Base-by-base conservation (phyloP, 306 rosid species). In the Fragaria nilgerrensis region DNA sequence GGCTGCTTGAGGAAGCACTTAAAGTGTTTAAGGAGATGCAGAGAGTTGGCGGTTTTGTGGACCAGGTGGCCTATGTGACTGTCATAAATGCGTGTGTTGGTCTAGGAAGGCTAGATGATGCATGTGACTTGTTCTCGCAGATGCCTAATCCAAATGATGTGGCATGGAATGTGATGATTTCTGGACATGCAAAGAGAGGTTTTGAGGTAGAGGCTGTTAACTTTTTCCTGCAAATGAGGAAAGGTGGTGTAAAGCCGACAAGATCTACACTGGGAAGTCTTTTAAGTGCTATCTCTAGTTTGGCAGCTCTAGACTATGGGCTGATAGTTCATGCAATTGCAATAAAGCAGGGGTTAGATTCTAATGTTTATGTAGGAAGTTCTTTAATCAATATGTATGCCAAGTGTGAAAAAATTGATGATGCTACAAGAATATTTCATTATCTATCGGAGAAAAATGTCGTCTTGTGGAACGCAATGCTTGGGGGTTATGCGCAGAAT, bases 201-300 rank as follows among this genome's bases (percentile, higher is more conserved):
- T 77, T 7, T 67, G 80, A 80, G 48, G 56, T 29, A 37, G 82
- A 87, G 56, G 96, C 94, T 23, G 52, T 94, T 71, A 47, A 22
- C 2, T 89, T 85, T 81, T 94, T 86, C 79, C 72, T 69, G 9
- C 58, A 75, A 56, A 89, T 94, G 96, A 85, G 85, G 69, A 89
- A 64, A 70, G 65, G 76, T 82, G 90, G 85, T 15, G 67, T 90
- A 22, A 82, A 75, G 70, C 82, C 96, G 22, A 85, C 97, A 5
- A 89, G 98, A 77, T 94, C 98, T 79, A 92, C 98, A 2, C 83
- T 94, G 2, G 98, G 92, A 61, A 94, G 96, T 84, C 88, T 92
- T 78, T 86, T 94, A 70, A 89, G 98, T 62, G 89, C 92, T 7
- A 70, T 90, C 82, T 87, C 97, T 23, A 59, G 73, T 72, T 79